Percentiles rank a stretch among this genome's conserved stretches.
These are phyloP conservation scores for Panellus pusillus DNA, from an alignment of 768 basidiomycete genomes.

Conservation along the genomic window DNA sequence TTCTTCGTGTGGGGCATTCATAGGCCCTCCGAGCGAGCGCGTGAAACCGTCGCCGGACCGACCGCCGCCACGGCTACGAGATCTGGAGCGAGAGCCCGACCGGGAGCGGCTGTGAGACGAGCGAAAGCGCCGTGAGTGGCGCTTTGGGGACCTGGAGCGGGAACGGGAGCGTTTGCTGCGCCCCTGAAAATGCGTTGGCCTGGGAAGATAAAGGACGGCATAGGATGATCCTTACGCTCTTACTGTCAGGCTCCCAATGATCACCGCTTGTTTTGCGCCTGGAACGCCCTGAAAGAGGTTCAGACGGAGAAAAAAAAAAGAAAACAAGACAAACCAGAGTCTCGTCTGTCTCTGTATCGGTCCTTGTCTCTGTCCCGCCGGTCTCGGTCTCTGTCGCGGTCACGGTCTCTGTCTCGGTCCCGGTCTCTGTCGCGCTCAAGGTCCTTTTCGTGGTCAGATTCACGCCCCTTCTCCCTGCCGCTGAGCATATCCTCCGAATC, in stretches of 20 bases:
- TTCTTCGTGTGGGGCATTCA: conserved; percentile 90
- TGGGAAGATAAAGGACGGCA: conserved; percentile 1
- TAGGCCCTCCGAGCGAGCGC: conserved; percentile 82
- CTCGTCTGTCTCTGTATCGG: conserved; percentile 49
- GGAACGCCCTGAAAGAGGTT: conserved; percentile 29
- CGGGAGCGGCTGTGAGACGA: conserved; percentile 50
- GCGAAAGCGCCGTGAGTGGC: conserved; percentile 65
- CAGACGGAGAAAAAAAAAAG: background rate
- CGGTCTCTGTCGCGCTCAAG: conserved; percentile 43
- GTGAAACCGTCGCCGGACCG: conserved; percentile 66
- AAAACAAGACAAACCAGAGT: conserved; percentile 43
- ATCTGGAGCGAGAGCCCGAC: conserved; percentile 53
- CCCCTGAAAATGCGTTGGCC: conserved; percentile 29
- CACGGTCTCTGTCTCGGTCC: conserved; percentile 40
- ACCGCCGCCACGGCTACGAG: conserved; percentile 55
- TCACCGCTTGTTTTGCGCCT: conserved; percentile 58
- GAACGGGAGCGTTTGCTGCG: conserved; percentile 70
- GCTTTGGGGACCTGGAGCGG: conserved; percentile 52
- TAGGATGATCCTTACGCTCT: conserved; percentile 52
- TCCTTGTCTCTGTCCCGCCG: conserved; percentile 40
- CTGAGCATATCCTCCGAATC: conserved; percentile 53
- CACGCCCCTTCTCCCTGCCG: conserved; percentile 40
- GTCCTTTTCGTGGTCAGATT: conserved; percentile 38
- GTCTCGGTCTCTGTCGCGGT: conserved; percentile 36
- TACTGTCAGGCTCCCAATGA: conserved; percentile 84